Base-by-base conservation (phyloP, 1,284 basidiomycete species). In the Cutaneotrichosporon sp. region DNA sequence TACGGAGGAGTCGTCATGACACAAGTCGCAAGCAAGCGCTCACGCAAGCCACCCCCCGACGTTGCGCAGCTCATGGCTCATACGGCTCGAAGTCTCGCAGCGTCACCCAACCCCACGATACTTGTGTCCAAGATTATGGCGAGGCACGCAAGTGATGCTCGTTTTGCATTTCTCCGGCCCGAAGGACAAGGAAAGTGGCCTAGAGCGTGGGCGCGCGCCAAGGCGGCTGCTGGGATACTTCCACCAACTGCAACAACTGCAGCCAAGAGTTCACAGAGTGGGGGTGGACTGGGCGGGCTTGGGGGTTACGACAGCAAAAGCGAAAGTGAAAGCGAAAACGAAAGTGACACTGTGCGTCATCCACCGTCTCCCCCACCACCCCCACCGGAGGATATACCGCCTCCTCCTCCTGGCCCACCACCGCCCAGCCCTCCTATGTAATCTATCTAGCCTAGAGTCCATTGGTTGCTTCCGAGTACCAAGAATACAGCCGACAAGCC, bases 91-190 rank as follows among this genome's bases (percentile, higher is more conserved):
- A 88, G 90, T 67, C 75, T 94, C 16, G 73, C 84, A 13, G 80
- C 84, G 5, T 89, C 91, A 0, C 86, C 87, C 4, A 91, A 93
- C 71, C 84, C 89, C 6, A 85, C 87, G 0, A 86, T 90, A 66
- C 83, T 94, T 16, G 90, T 92, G 77, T 88, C 91, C 84, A 86
- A 90, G n/a, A 93, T 95, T 65, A 81, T 94, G 5, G 88, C 91
- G 6, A 91, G 94, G 70, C 86, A 94, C 71, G 88, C 90, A 0
- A 81, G 63, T 75, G 68, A 91, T 87, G 74, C 82, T 73, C 70
- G 86, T 1, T 93, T 95, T 73, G 86, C 88, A 0, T 95, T 94
- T 75, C 78, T 95, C 42, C 84, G 87, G 4, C 22, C 60, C 8
- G 63, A 50, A 26, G 26, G 26, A 26, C 26, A 26, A 21, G 91